Base-by-base conservation (phyloP, 1,139 yeast species). In the Petasospora fabianii region DNA sequence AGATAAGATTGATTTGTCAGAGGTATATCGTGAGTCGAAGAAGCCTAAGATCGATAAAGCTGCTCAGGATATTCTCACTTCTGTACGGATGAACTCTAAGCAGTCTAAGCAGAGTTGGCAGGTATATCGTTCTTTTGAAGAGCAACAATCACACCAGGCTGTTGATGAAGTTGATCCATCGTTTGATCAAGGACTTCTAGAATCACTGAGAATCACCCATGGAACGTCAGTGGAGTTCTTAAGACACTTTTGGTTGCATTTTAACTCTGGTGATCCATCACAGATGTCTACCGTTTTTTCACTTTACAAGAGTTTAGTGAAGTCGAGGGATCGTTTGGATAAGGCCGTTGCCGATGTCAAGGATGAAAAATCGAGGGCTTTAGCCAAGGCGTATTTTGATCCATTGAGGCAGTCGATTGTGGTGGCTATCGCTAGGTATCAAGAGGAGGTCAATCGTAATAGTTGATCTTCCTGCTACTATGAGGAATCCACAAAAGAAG, bases 181-280 rank as follows among this genome's bases (percentile, higher is more conserved):
- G 3, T 42, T 50, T 20, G 52, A 54, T 27, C 18, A 38, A 6
- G 57, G 50, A 11, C 42, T 63, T 4, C 34, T 73, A 17, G 77
- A 73, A 40, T 59, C 64, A 36, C 57, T 75, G 16, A 55, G 77
- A 30, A 55, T 76, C 24, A 66, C 77, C 15, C 88, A 83, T 54
- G 73, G 80, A 2, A 80, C 90, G 0, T 75, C 87, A 1, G 70
- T 79, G 29, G 92, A 83, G 57, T 82, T 82, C 53, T 58, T 83
- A 33, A 72, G 77, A 41, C 90, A 83, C 56, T 83, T 82, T 55
- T 83, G 87, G 83, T 57, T 69, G 6, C 79, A 77, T 52, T 77
- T 75, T 51, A 72, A 71, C 47, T 73, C 79, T 22, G 77, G 78
- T 11, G 82, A 77, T 38, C 68, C 75, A 14, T 64, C 72, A 18